phyloP scores from a whole-genome alignment of 2,329 filamentous ascomycete genomes.

The Paracamarosporium sp. region DNA sequence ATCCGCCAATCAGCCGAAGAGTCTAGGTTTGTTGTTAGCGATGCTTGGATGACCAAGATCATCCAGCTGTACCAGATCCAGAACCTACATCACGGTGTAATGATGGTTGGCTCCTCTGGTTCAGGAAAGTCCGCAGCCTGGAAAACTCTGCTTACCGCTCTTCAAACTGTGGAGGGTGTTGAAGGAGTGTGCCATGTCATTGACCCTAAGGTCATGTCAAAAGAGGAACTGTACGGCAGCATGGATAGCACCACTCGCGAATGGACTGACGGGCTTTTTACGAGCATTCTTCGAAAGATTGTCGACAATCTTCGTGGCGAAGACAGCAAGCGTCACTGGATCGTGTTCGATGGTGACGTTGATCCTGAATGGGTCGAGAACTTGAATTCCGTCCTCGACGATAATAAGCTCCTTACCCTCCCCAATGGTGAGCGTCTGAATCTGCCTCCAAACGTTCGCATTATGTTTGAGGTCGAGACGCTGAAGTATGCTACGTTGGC shows the following conservation, averaged over 20 bases:
- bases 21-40: constrained; percentile 86
- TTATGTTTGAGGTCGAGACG: constrained; percentile 99
- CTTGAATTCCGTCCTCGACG: constrained; percentile 97
- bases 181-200: constrained; percentile 98
- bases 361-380: constrained; percentile 99
- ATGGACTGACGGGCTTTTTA: constrained; percentile 99
- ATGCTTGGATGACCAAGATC: constrained; percentile 97
- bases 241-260: constrained; percentile 96
- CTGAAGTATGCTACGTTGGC: constrained; percentile 96
- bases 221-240: constrained; percentile 94
- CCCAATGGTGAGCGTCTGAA: constrained; percentile 98
- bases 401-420: constrained; percentile 96
- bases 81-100: constrained; percentile 97
- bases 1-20: constrained; percentile 84
- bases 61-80: constrained; percentile 98
- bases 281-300: constrained; percentile 96
- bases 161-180: constrained; percentile 87
- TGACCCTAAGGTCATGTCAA: constrained; percentile 99
- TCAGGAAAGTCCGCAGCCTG: constrained; percentile 96
- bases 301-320: constrained; percentile 98
- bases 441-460: constrained; percentile 90
- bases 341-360: constrained; percentile 98
- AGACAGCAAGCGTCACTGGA: constrained; percentile 97
- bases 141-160: constrained; percentile 87
- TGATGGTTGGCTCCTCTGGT: constrained; percentile 99